A percentile compares a stretch with the other conserved stretches of the same genome.
Evolutionary conservation across 495 filamentous ascomycete genomes (phyloP).

Genomic region (Trichocladium uniseriatum): DNA sequence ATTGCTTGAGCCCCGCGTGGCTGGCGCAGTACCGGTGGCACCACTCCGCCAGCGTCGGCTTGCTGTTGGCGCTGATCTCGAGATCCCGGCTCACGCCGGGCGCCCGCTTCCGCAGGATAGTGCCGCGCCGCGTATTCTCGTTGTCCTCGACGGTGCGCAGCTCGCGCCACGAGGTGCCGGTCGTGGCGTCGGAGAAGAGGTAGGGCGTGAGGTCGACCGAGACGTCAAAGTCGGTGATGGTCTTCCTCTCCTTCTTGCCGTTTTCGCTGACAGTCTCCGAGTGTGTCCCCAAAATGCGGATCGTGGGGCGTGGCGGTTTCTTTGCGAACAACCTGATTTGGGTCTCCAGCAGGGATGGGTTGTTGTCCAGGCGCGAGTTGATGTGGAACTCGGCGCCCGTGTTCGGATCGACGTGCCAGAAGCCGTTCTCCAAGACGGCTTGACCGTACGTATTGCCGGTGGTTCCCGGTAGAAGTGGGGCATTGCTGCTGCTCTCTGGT

Average conservation of each 20-base stretch:
- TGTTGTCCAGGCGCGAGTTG: conserved; percentile 28
- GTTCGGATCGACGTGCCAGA: conserved; percentile 11
- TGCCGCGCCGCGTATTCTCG: conserved; percentile 36
- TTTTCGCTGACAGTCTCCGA: conserved; percentile 34
- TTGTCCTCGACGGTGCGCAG: conserved; percentile 32
- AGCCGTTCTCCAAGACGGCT: conserved; percentile 5
- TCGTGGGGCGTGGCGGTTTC: conserved; percentile 37
- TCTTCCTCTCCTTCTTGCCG: conserved; percentile 35
- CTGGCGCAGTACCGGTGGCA: conserved; percentile 47
- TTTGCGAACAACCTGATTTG: conserved; percentile 34
- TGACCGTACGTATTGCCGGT: neutral
- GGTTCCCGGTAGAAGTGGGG: conserved; percentile 18
- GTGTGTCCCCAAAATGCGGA: conserved; percentile 44
- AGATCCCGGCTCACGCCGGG: conserved; percentile 32
- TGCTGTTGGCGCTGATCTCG: conserved; percentile 24
- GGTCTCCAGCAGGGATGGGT: conserved; percentile 33
- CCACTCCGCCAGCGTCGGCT: conserved; percentile 45
- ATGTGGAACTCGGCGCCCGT: conserved; percentile 30
- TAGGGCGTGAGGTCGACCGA: conserved; percentile 41
- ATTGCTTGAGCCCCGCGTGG: conserved; percentile 40
- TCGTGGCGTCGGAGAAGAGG: conserved; percentile 33
- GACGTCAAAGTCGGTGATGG: conserved; percentile 45
- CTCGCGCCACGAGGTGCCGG: conserved; percentile 19
- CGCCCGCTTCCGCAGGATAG: conserved; percentile 30
- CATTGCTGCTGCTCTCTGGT: conserved; percentile 10